phyloP scores from a whole-genome alignment of 1,139 yeast species.

The Protomyces macrosporus region DNA sequence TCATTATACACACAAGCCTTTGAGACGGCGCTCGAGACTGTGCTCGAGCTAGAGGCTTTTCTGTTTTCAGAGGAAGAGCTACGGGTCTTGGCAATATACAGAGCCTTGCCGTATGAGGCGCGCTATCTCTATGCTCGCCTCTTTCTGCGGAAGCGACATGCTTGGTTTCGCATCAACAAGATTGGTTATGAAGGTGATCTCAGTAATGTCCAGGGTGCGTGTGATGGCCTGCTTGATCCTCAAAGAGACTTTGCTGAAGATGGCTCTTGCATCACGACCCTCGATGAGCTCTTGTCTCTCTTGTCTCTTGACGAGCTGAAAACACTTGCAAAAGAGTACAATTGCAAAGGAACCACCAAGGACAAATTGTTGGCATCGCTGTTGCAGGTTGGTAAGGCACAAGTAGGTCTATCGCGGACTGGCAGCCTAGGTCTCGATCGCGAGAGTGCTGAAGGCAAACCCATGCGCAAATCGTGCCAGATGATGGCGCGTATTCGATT shows the following conservation, averaged over 20 bases:
- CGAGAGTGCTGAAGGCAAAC: constrained; percentile 26
- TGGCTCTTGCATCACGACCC: neutral
- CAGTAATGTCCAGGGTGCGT: constrained; percentile 26
- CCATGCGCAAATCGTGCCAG: constrained; percentile 6
- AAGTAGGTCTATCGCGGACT: constrained; percentile 27
- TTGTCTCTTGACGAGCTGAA: constrained; percentile 31
- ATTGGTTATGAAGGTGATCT: constrained; percentile 29
- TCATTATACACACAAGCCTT: constrained; percentile 31
- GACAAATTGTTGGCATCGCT: constrained; percentile 26
- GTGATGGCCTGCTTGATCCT: constrained; percentile 11
- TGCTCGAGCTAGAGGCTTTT: constrained; percentile 28
- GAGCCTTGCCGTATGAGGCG: constrained; percentile 25
- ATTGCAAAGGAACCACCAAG: constrained; percentile 26
- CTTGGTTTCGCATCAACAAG: constrained; percentile 30
- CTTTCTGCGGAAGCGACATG: constrained; percentile 29
- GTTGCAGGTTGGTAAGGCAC: constrained; percentile 25
- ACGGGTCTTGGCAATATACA: constrained; percentile 18
- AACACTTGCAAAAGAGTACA: constrained; percentile 25
- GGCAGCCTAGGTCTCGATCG: constrained; percentile 27
- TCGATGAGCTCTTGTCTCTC: constrained; percentile 28
- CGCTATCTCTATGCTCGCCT: constrained; percentile 31
- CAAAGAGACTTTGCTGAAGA: constrained; percentile 15
- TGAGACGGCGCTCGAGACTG: constrained; percentile 30
- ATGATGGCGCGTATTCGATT: constrained; percentile 23
- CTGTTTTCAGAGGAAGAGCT: constrained; percentile 29